phyloP scores from a whole-genome alignment of 2,329 filamentous ascomycete genomes.

The Cladobotryum protrusum region DNA sequence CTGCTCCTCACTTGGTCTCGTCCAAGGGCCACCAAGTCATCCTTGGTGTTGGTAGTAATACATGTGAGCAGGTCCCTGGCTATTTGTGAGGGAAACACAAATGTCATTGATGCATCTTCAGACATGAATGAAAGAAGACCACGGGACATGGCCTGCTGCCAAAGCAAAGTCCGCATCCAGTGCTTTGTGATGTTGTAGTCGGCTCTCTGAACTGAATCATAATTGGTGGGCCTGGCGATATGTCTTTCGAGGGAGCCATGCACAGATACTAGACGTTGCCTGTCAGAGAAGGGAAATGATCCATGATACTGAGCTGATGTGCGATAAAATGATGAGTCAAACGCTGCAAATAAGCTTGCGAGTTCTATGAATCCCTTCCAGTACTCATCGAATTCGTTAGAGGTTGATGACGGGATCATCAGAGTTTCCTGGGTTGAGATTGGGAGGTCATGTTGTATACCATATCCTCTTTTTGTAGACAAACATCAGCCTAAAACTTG shows the following conservation, averaged over 20 bases:
- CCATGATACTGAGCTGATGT: background rate
- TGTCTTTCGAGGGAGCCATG: background rate
- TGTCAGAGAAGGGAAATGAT: background rate
- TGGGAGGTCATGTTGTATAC: conserved; percentile 8
- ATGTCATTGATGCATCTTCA: conserved; percentile 5
- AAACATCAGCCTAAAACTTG: background rate
- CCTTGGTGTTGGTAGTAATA: conserved; percentile 5
- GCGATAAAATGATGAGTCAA: conserved; percentile 7
- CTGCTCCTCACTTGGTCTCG: conserved; percentile 4
- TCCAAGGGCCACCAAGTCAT: conserved; percentile 5
- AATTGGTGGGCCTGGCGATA: background rate
- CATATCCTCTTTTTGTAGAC: conserved; percentile 3
- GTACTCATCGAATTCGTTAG: conserved; percentile 7
- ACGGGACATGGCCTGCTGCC: conserved; percentile 9
- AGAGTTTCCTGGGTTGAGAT: conserved; percentile 5
- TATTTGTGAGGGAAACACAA: conserved; percentile 7
- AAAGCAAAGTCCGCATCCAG: conserved; percentile 9
- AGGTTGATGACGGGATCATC: background rate
- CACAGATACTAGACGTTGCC: conserved; percentile 4
- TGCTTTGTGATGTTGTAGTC: conserved; percentile 11
- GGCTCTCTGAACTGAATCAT: conserved; percentile 6
- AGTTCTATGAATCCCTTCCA: conserved; percentile 9
- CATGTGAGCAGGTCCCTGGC: conserved; percentile 4
- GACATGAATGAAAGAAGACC: background rate
- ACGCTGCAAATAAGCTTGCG: conserved; percentile 1